Evolutionary conservation across 345 rosid species (phyloP).

Genomic region (Rhodamnia argentea): DNA sequence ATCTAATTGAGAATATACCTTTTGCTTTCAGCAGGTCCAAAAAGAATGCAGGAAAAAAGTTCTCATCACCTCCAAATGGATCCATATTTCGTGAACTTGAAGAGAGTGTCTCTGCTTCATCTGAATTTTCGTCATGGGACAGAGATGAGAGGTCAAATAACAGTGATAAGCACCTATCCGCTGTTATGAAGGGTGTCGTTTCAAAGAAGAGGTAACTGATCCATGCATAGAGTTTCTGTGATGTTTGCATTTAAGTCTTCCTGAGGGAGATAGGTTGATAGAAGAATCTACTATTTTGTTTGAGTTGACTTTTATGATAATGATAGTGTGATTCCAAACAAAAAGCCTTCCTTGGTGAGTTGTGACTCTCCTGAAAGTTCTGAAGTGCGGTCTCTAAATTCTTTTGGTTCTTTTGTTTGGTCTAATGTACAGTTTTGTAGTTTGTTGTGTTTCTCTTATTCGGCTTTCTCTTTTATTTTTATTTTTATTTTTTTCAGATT

Average conservation of each 20-base stretch:
- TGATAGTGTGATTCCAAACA: not conserved
- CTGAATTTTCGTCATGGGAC: slow-evolving; percentile 70
- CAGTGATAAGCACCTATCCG: slow-evolving; percentile 47
- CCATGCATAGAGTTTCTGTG: not conserved
- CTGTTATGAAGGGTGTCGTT: slow-evolving; percentile 30
- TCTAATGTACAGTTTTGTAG: not conserved
- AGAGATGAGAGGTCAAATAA: slow-evolving; percentile 63
- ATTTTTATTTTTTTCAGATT: not conserved
- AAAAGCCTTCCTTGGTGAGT: not conserved
- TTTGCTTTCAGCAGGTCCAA: slow-evolving; percentile 24
- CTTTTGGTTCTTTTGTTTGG: not conserved
- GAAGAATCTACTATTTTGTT: not conserved
- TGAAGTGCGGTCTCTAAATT: not conserved
- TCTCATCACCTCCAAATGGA: slow-evolving; percentile 26
- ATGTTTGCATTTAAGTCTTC: not conserved
- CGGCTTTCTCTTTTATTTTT: not conserved
- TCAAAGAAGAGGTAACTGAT: slow-evolving; percentile 42
- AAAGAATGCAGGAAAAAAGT: slow-evolving; percentile 23
- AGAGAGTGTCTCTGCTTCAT: slow-evolving; percentile 42
- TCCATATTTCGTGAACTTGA: slow-evolving; percentile 22
- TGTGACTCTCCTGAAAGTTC: not conserved
- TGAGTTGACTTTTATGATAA: not conserved
- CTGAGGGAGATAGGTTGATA: not conserved
- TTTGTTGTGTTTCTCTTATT: not conserved
- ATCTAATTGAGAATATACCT: not conserved